Evolutionary conservation across 108 stramenopile species (phyloP).

Genomic region (Cyclostephanos tholiformis): DNA sequence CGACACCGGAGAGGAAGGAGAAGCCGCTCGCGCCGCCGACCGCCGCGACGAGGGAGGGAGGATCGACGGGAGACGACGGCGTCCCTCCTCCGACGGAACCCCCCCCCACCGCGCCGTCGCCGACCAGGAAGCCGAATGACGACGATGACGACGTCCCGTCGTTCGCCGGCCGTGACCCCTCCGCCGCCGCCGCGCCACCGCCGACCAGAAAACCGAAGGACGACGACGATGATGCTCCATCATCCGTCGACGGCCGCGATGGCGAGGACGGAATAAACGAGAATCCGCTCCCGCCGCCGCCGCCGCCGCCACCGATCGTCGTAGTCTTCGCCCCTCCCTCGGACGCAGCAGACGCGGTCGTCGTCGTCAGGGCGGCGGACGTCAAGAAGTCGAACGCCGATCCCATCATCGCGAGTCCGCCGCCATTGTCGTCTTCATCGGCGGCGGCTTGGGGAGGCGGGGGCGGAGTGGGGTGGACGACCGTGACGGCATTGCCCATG

Average conservation of each 20-base stretch:
- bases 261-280: conserved; percentile 17
- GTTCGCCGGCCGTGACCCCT: neutral
- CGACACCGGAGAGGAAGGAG: conserved; percentile 13
- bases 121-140: conserved; percentile 26
- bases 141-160: conserved; percentile 8
- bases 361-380: neutral
- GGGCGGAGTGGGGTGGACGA: neutral
- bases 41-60: no score
- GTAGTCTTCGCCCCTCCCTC: neutral
- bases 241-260: no score
- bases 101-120: neutral
- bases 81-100: conserved; percentile 4
- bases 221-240: conserved; percentile 5
- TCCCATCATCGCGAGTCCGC: conserved; percentile 19
- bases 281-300: conserved; percentile 22
- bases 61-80: neutral
- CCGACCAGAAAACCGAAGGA: conserved; percentile 29
- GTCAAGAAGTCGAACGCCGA: conserved; percentile 57
- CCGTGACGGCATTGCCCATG: conserved; percentile 10
- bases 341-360: no score
- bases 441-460: neutral
- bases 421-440: conserved; percentile 9
- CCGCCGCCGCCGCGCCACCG: neutral
- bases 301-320: neutral
- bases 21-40: conserved; percentile 11